A percentile compares a stretch with the other conserved stretches of the same genome.
Evolutionary conservation across 805 yeast species (phyloP).

Genomic region (Torulaspora indica): DNA sequence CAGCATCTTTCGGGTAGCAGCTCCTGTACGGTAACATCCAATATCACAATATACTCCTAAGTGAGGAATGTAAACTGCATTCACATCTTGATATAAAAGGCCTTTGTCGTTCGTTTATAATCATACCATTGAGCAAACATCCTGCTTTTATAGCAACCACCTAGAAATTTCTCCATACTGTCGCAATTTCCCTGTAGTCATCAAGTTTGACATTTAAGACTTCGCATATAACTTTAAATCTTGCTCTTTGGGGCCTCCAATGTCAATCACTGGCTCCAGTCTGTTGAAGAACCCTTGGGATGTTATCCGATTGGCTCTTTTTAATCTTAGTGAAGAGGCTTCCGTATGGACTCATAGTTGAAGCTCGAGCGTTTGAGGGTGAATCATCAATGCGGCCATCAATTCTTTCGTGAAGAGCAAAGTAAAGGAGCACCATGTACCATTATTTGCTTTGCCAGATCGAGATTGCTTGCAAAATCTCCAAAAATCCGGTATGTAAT

Average conservation of each 20-base stretch:
- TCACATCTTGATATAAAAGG: no score
- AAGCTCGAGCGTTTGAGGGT: neutral
- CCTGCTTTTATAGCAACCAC: neutral
- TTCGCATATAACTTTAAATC: neutral
- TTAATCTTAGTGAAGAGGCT: neutral
- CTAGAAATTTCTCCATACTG: neutral
- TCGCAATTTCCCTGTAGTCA: neutral
- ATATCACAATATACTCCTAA: conserved; percentile 40
- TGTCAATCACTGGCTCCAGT: neutral
- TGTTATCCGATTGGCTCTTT: neutral
- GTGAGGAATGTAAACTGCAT: conserved; percentile 44
- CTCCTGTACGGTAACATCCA: conserved; percentile 16
- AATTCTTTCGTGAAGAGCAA: conserved; percentile 23
- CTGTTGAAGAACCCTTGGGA: neutral
- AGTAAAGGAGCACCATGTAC: conserved; percentile 33
- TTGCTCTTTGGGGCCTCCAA: neutral
- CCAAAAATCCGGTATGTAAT: conserved; percentile 31
- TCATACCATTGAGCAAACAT: neutral
- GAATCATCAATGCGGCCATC: conserved; percentile 15
- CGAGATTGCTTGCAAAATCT: conserved; percentile 20
- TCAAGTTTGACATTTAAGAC: neutral
- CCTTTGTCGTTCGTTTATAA: no score
- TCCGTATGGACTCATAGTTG: neutral
- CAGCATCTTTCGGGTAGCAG: neutral
- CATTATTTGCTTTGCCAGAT: conserved; percentile 27